Percentiles rank a stretch among this genome's conserved stretches.
Evolutionary conservation across 2,329 filamentous ascomycete genomes (phyloP).

Genomic region (Massarina eburnea): DNA sequence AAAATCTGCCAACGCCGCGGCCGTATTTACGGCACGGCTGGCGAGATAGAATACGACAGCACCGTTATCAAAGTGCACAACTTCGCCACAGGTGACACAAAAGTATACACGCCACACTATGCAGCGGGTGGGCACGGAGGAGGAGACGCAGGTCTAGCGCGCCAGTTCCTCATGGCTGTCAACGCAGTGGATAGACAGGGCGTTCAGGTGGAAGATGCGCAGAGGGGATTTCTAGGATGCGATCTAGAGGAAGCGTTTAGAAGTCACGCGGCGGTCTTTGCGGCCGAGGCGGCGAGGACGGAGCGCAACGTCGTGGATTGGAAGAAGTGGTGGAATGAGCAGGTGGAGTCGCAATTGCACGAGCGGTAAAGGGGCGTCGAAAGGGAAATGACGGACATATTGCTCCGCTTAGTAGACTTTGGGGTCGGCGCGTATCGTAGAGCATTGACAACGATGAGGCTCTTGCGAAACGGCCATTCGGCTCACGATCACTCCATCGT

Average conservation of each 20-base stretch:
- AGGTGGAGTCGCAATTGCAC: conserved; percentile 46
- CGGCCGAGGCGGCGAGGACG: conserved; percentile 81
- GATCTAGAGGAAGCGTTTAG: conserved; percentile 83
- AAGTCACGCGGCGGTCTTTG: conserved; percentile 91
- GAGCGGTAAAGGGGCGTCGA: conserved; percentile 5
- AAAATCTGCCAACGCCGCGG: conserved; percentile 85
- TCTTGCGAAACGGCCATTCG: conserved; percentile 23
- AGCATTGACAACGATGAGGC: conserved; percentile 22
- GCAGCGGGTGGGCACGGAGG: conserved; percentile 71
- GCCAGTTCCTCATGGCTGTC: conserved; percentile 81
- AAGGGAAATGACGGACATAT: not conserved
- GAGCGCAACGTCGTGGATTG: conserved; percentile 73
- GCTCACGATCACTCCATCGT: conserved; percentile 1
- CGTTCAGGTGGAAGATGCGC: conserved; percentile 68
- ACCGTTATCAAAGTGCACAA: conserved; percentile 73
- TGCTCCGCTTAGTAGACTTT: conserved; percentile 1
- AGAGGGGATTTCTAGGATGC: conserved; percentile 76
- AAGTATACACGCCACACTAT: conserved; percentile 61
- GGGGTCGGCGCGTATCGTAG: conserved; percentile 30
- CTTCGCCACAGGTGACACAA: conserved; percentile 62
- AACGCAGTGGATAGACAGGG: conserved; percentile 73
- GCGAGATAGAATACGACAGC: conserved; percentile 86
- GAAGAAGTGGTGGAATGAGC: conserved; percentile 70
- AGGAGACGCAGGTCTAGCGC: conserved; percentile 76
- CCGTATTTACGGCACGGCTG: conserved; percentile 80